A percentile compares a stretch with the other conserved stretches of the same genome.
These are phyloP conservation scores for Cucumis hystrix DNA, from an alignment of 306 rosid species.

Conservation along the genomic window DNA sequence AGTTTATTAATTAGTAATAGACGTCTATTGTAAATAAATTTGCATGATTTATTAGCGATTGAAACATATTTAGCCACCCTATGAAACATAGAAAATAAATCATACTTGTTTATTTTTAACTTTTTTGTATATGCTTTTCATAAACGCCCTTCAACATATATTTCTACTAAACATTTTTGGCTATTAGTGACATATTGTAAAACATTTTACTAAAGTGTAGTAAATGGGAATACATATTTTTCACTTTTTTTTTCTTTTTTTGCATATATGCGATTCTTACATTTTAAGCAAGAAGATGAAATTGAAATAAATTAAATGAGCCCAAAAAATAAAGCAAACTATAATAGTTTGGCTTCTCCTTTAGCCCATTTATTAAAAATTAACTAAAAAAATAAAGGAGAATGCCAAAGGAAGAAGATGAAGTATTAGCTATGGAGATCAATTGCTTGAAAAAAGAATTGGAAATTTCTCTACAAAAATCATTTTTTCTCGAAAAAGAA, in stretches of 20 bases:
- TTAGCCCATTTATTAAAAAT: not conserved
- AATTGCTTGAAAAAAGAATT: slow-evolving; percentile 33
- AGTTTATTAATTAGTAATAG: too few species aligned
- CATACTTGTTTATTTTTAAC: too few species aligned
- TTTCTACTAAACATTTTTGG: too few species aligned
- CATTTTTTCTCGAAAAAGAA: slow-evolving; percentile 47
- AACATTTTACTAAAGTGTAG: not conserved
- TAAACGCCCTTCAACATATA: too few species aligned
- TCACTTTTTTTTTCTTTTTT: not conserved
- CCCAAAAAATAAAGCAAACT: not conserved
- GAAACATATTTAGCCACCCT: too few species aligned
- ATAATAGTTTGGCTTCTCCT: not conserved
- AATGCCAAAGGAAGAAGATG: slow-evolving; percentile 37
- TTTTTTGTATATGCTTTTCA: too few species aligned
- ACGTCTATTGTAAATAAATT: too few species aligned
- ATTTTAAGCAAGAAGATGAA: slow-evolving; percentile 25
- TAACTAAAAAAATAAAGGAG: not conserved
- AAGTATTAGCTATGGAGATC: slow-evolving; percentile 23
- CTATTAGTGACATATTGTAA: too few species aligned
- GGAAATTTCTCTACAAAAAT: slow-evolving; percentile 36
- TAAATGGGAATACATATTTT: not conserved
- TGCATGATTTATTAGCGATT: too few species aligned
- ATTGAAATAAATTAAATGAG: not conserved
- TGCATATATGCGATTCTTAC: slow-evolving; percentile 33
- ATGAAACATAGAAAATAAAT: too few species aligned